Percentiles rank a stretch among this genome's conserved stretches.
phyloP scores from a whole-genome alignment of 768 basidiomycete genomes.

The Inosperma sp. region DNA sequence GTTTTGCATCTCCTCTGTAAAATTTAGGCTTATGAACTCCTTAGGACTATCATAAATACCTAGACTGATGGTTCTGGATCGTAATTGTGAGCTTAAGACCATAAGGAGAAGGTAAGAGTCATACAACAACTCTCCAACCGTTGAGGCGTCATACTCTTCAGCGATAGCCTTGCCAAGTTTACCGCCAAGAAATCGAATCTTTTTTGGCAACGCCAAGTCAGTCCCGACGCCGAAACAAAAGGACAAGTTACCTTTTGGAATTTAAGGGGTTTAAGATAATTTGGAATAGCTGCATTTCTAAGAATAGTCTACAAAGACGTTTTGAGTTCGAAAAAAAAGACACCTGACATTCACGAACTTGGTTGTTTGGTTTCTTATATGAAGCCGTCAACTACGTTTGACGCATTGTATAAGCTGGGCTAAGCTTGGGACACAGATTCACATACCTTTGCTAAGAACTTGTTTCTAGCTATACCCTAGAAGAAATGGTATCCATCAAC shows the following conservation, averaged over 20 bases:
- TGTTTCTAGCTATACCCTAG: slow-evolving; percentile 88
- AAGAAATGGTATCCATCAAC: neutral
- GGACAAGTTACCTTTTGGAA: slow-evolving; percentile 71
- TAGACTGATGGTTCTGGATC: slow-evolving; percentile 49
- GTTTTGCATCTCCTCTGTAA: slow-evolving; percentile 67
- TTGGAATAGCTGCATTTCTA: slow-evolving; percentile 75
- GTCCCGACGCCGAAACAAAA: neutral
- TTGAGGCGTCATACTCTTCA: slow-evolving; percentile 82
- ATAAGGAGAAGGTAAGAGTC: slow-evolving; percentile 25
- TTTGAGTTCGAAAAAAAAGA: neutral
- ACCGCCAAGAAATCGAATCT: slow-evolving; percentile 94
- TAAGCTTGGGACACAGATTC: neutral
- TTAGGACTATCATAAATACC: slow-evolving; percentile 36
- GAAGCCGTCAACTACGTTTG: slow-evolving; percentile 71
- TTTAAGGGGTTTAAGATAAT: slow-evolving; percentile 76
- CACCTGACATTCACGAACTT: slow-evolving; percentile 42
- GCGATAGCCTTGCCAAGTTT: slow-evolving; percentile 89
- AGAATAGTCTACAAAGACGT: slow-evolving; percentile 62
- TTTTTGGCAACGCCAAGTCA: neutral
- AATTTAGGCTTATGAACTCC: slow-evolving; percentile 3
- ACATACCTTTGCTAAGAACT: slow-evolving; percentile 87
- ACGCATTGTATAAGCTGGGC: neutral
- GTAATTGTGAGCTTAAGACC: neutral
- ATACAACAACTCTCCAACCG: slow-evolving; percentile 86
- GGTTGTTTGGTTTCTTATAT: slow-evolving; percentile 85